These are phyloP conservation scores for Polychaeton citri DNA, from an alignment of 2,329 filamentous ascomycete species.

Conservation along the genomic window DNA sequence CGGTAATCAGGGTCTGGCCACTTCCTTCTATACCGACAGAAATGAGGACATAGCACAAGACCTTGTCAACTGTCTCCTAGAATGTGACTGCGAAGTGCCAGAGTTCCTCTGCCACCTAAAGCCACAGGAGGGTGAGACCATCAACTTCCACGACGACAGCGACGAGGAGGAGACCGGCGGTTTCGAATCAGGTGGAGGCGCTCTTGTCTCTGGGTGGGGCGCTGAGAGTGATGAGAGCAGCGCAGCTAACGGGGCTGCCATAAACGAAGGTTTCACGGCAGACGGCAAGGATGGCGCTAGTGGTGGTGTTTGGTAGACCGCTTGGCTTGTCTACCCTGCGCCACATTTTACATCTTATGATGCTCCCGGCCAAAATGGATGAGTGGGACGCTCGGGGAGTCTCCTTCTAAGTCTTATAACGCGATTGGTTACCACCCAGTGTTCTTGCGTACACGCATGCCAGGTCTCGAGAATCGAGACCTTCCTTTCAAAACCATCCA, in stretches of 20 bases:
- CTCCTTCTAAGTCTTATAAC: too few species aligned
- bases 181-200: background rate
- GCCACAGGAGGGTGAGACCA: conserved; percentile 40
- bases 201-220: background rate
- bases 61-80: conserved; percentile 68
- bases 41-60: conserved; percentile 61
- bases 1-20: conserved; percentile 72
- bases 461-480: background rate
- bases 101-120: conserved; percentile 61
- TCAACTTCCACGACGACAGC: conserved; percentile 42
- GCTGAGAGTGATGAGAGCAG: too few species aligned
- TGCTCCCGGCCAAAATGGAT: too few species aligned
- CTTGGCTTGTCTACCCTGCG: too few species aligned
- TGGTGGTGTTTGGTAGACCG: too few species aligned
- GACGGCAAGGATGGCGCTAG: too few species aligned
- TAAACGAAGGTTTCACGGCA: conserved; percentile 9
- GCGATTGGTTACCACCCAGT: background rate
- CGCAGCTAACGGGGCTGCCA: too few species aligned
- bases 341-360: too few species aligned
- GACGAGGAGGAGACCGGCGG: conserved; percentile 18
- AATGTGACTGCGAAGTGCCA: conserved; percentile 65
- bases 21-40: conserved; percentile 72
- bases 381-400: too few species aligned
- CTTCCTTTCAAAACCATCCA: conserved; percentile 61
- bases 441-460: background rate